phyloP scores from a whole-genome alignment of 805 yeast species.

The Metschnikowia amazonensis region DNA sequence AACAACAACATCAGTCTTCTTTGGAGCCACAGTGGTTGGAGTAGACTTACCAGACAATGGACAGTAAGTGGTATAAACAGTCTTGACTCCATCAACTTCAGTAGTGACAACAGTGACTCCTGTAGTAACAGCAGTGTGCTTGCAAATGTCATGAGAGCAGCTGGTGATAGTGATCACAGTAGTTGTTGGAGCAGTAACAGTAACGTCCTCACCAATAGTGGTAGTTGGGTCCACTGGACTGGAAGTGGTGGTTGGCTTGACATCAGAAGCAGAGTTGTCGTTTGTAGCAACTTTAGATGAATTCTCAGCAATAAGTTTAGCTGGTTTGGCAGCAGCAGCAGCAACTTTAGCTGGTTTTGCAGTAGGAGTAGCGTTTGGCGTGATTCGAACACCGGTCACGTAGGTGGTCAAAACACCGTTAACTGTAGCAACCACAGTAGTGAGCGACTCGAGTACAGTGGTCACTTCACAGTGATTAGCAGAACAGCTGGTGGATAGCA shows the following conservation, averaged over 20 bases:
- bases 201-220: conserved; percentile 7
- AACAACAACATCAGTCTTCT: conserved; percentile 8
- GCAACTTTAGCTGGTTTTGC: too few relatives aligned
- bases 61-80: conserved; percentile 30
- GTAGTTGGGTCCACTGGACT: too few relatives aligned
- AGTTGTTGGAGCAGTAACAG: conserved; percentile 9
- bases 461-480: conserved; percentile 29
- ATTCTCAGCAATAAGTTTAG: too few relatives aligned
- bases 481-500: conserved; percentile 30
- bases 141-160: conserved; percentile 25
- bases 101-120: conserved; percentile 27
- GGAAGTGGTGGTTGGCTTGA: background rate
- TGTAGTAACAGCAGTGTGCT: conserved; percentile 23
- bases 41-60: conserved; percentile 17
- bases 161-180: conserved; percentile 26
- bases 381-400: conserved; percentile 30
- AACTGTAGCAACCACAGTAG: conserved; percentile 36
- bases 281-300: too few relatives aligned
- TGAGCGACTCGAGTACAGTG: conserved; percentile 27
- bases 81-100: conserved; percentile 30
- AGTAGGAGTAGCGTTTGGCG: conserved; percentile 2
- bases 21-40: conserved; percentile 15
- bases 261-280: too few relatives aligned
- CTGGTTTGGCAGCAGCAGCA: too few relatives aligned
- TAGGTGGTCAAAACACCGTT: conserved; percentile 40